A percentile compares a stretch with the other conserved stretches of the same genome.
Evolutionary conservation across 345 rosid species (phyloP).

Genomic region (Garcia nutans): DNA sequence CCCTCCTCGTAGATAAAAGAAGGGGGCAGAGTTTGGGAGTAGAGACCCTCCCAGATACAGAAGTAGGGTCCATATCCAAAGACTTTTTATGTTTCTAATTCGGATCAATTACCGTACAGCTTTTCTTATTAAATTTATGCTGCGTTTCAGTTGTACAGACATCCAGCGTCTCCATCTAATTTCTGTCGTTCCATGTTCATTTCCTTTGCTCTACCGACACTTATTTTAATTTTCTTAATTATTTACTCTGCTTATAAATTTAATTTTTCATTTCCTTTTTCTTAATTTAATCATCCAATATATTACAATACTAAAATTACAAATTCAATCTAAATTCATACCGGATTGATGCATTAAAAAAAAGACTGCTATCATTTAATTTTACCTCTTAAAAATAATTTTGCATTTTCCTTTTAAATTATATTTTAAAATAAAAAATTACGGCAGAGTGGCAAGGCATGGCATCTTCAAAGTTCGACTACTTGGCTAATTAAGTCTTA

Average conservation of each 20-base stretch:
- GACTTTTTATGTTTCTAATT: background rate
- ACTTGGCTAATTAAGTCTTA: background rate
- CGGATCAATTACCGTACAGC: conserved; percentile 17
- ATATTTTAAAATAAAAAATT: background rate
- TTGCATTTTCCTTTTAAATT: background rate
- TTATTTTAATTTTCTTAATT: background rate
- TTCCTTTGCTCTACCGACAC: conserved; percentile 26
- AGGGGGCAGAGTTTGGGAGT: too few relatives aligned
- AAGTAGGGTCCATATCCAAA: background rate
- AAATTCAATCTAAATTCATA: too few relatives aligned
- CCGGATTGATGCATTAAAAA: too few relatives aligned
- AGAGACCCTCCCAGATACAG: background rate
- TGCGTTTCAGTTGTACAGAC: conserved; percentile 10
- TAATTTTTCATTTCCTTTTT: background rate
- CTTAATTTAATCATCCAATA: too few relatives aligned
- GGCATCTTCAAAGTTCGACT: conserved; percentile 4
- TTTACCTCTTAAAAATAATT: background rate
- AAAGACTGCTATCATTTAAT: too few relatives aligned
- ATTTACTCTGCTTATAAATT: background rate
- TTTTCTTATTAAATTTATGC: background rate
- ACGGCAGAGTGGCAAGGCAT: background rate
- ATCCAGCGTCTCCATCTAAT: background rate
- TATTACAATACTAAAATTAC: too few relatives aligned
- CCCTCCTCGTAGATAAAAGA: too few relatives aligned
- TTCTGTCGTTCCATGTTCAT: background rate